Percentiles rank a stretch among this genome's conserved stretches.
phyloP scores from a whole-genome alignment of 257 asterid genomes.

The Scutellaria galericulata region DNA sequence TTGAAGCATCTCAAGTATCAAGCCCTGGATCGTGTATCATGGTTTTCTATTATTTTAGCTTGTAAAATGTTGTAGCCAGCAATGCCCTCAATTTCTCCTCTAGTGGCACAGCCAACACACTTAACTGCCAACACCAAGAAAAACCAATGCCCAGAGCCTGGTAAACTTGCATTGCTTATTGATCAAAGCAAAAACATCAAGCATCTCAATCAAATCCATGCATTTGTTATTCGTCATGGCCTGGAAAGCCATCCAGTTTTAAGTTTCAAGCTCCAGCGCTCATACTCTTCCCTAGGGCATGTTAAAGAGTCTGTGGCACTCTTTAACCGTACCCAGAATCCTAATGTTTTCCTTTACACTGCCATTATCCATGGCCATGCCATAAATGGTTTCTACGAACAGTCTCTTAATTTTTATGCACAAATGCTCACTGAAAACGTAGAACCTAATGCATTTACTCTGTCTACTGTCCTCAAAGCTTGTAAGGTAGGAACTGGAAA shows the following conservation, averaged over 20 bases:
- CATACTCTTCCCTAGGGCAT: conserved; percentile 51
- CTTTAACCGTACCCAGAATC: conserved; percentile 48
- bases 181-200: conserved; percentile 50
- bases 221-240: conserved; percentile 48
- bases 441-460: conserved; percentile 54
- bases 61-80: conserved; percentile 18
- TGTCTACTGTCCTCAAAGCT: conserved; percentile 51
- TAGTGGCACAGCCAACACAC: conserved; percentile 38
- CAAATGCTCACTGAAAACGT: conserved; percentile 52
- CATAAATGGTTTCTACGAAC: conserved; percentile 45
- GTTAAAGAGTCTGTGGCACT: conserved; percentile 43
- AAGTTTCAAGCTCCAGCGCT: conserved; percentile 58
- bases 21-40: background rate
- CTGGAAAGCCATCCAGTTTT: conserved; percentile 47
- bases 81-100: conserved; percentile 49
- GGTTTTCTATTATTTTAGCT: background rate
- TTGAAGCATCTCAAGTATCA: background rate
- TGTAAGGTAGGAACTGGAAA: conserved; percentile 42
- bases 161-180: conserved; percentile 52
- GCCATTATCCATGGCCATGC: conserved; percentile 56
- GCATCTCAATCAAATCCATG: conserved; percentile 50
- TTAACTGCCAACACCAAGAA: conserved; percentile 29
- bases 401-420: conserved; percentile 47
- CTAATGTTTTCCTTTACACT: conserved; percentile 53
- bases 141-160: conserved; percentile 34